Evolutionary conservation across 2,329 filamentous ascomycete species (phyloP), one percentile per base, ranked within the genome.

Genomic region (Acrocalymma vagum): DNA sequence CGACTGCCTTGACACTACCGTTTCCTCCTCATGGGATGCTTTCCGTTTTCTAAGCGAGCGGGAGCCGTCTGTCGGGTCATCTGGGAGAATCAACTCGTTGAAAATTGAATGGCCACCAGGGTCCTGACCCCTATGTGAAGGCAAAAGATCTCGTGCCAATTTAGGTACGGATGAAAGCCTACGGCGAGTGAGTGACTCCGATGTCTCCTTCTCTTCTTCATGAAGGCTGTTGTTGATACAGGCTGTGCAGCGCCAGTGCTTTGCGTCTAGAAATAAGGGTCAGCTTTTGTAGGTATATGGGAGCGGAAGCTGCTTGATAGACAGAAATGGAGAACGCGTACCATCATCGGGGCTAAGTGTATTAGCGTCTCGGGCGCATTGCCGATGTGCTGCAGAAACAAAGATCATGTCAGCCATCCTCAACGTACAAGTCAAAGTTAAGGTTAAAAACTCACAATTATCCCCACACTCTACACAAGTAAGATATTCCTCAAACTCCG

Each of bases 41-140:
- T 93, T 95, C 38, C 92, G 84, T 72, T 95, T 95, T 45, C 92
- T 82, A 45, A 95, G 74, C 21, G 88, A 82, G 37, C 90, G 85
- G 7, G 89, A 85, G 29, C 86, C 88, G 67, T 93, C 87, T 73
- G 87, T 78, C 6, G 86, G 79, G 58, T 90, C 87, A 48, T 87
- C 86, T 37, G 87, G 82, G 38, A 88, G 76, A 24, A 88, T 84
- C 9, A 88, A 73, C 40, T 85, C 84, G 53, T 87, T 87, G 68
- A 91, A 91, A 18, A 90, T 83, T 0, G 88, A 91, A 67, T 90
- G 87, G 2, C 62, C 59, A 11, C 53, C 57, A 11, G 88, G 88
- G 46, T 85, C 84, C 6, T 78, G 72, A 26, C 85, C 85, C 42
- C 83, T 79, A 38, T 85, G 82, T 20, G 85, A 79, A 46, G 88